Evolutionary conservation across 1,139 yeast genomes (phyloP).

Genomic region (Kurtzmaniella quercitrusa): DNA sequence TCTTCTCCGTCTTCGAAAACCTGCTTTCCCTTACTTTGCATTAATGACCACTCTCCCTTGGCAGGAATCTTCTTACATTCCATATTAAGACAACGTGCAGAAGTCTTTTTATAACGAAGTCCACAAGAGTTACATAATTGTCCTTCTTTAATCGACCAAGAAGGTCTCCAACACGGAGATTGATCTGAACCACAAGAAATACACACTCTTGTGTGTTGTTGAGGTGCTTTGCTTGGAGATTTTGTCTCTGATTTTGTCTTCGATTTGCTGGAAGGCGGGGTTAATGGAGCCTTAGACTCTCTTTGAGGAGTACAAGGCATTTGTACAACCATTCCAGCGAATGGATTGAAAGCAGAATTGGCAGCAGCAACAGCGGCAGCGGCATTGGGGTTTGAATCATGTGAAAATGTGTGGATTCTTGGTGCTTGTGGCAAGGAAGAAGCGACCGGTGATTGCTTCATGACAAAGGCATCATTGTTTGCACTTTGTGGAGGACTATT

Average conservation of each 20-base stretch:
- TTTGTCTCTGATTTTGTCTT: conserved; percentile 28
- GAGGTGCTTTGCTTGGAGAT: conserved; percentile 24
- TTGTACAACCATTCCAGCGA: conserved; percentile 9
- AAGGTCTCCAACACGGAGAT: conserved; percentile 98
- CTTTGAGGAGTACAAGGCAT: conserved; percentile 13
- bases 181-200: conserved; percentile 89
- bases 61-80: conserved; percentile 88
- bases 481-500: not conserved
- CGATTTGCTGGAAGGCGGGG: conserved; percentile 38
- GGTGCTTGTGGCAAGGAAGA: conserved; percentile 4
- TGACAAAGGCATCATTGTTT: not conserved
- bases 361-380: not conserved
- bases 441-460: conserved; percentile 1
- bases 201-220: conserved; percentile 53
- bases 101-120: conserved; percentile 86
- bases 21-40: conserved; percentile 65
- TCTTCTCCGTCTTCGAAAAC: conserved; percentile 40
- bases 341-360: conserved; percentile 10
- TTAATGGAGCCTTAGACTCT: conserved; percentile 36
- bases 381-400: conserved; percentile 8
- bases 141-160: conserved; percentile 86
- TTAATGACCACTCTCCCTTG: conserved; percentile 89
- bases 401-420: conserved; percentile 3
- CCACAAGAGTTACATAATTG: conserved; percentile 97
- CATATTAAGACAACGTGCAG: conserved; percentile 77